Base-by-base conservation (phyloP, 441 rosid genomes). In the Syzygium malaccense region DNA sequence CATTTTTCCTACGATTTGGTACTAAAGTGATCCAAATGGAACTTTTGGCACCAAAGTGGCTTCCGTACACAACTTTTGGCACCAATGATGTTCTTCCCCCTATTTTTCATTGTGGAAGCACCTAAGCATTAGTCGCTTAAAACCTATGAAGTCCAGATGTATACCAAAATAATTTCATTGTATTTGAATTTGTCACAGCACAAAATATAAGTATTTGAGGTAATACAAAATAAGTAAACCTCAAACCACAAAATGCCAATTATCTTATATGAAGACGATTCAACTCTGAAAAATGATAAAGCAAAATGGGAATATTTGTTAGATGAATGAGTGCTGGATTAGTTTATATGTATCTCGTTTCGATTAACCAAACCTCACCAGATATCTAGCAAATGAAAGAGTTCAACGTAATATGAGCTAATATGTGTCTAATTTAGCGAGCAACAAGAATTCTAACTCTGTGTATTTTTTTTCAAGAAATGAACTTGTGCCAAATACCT, bases 341-440 rank as follows among this genome's bases (percentile, higher is more conserved):
- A 26, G 15, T 58, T 26, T 58, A 10, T 58, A 58, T 58, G 5
- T 28, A 58, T 58, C 15, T 58, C 0, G 15, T 26, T 58, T 5
- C 30, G 13, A 26, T 58, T 58, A 58, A 3, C 30, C 7, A 58
- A 0, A 26, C 3, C 64, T 3, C 17, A 26, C 0, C 28, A 0
- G 15, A 58, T 26, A 58, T 14, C 41, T 26, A 58, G 64, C 64
- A 58, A 26, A 58, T 26, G 26, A 26, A 58, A 58, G 30, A 58
- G 64, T 58, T 26, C 7, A 58, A 26, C 2, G 1, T 26, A 12
- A 58, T 26, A 58, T 26, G 8, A 26, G 64, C 64, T 7, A 5
- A 58, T 58, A 5, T 7, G 28, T 58, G 17, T 26, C 4, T 9
- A 56, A 56, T 56, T 56, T 56, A 0, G 60, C 28, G 4, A 58